phyloP scores from a whole-genome alignment of 768 basidiomycete genomes.

The Podaxis pistillaris region DNA sequence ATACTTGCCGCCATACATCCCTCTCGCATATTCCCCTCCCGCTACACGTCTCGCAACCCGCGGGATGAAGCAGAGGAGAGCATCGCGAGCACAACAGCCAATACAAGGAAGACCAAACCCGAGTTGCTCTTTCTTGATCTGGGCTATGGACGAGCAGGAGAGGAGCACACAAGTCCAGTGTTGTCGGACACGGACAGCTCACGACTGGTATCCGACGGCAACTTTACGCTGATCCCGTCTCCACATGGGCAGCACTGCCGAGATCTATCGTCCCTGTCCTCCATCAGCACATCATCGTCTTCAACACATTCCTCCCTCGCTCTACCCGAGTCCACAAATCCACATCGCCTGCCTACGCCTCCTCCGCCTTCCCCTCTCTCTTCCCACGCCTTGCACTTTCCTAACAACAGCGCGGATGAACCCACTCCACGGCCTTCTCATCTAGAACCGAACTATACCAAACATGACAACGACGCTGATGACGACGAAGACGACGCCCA shows the following conservation, averaged over 20 bases:
- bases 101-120: constrained; percentile 10
- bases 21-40: constrained; percentile 40
- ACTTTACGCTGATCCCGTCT: constrained; percentile 1
- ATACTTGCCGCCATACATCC: constrained; percentile 20
- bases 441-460: constrained; percentile 22
- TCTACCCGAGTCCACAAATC: constrained; percentile 7
- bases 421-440: constrained; percentile 28
- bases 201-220: not conserved
- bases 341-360: constrained; percentile 1
- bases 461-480: constrained; percentile 7
- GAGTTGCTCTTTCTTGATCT: constrained; percentile 22
- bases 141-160: constrained; percentile 1
- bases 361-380: constrained; percentile 25
- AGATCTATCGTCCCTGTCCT: constrained; percentile 19
- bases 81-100: not conserved
- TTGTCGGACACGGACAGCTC: too few species aligned
- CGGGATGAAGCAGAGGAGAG: constrained; percentile 7
- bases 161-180: not conserved
- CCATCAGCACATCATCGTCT: constrained; percentile 21
- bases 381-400: constrained; percentile 11
- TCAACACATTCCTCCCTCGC: constrained; percentile 20
- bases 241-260: not conserved
- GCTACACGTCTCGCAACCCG: constrained; percentile 27
- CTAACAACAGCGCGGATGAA: constrained; percentile 18
- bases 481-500: constrained; percentile 17